These are phyloP conservation scores for Colletotrichum caudatum DNA, from an alignment of 2,329 filamentous ascomycete species.

Conservation along the genomic window DNA sequence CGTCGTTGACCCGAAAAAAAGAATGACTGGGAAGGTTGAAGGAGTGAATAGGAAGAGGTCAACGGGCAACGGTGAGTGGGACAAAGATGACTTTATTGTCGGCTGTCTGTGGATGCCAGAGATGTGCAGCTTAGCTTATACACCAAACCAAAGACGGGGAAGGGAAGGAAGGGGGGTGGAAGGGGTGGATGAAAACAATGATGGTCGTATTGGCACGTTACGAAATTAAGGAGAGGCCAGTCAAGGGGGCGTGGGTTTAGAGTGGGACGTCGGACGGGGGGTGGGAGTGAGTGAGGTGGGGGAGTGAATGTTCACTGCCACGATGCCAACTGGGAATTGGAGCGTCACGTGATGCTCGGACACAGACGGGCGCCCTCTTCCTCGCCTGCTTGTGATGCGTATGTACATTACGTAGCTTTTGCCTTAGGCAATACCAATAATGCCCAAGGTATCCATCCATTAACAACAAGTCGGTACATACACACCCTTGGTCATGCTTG, in stretches of 20 bases:
- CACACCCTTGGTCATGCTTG: neutral
- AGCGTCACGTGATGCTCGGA: neutral
- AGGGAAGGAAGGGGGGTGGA: neutral
- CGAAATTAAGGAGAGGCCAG: conserved; percentile 39
- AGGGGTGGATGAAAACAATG: conserved; percentile 35
- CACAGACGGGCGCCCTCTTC: neutral
- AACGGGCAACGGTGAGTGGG: conserved; percentile 19
- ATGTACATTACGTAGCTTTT: too few species aligned
- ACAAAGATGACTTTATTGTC: conserved; percentile 34
- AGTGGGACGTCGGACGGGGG: conserved; percentile 2
- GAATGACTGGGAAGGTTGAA: conserved; percentile 34
- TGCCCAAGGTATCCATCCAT: neutral
- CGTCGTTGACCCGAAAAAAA: conserved; percentile 38
- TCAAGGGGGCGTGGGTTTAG: conserved; percentile 16
- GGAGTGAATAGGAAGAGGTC: conserved; percentile 5
- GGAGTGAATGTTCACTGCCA: neutral
- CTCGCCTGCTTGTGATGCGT: neutral
- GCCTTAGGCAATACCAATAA: too few species aligned
- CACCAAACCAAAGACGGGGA: neutral
- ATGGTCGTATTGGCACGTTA: conserved; percentile 35
- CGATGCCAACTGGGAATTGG: neutral
- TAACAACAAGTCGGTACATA: too few species aligned
- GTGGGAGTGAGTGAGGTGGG: neutral
- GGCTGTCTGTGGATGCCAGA: neutral
- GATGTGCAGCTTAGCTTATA: too few species aligned